Base-by-base conservation (phyloP, 805 yeast species). In the Blastobotrys muscicola region DNA sequence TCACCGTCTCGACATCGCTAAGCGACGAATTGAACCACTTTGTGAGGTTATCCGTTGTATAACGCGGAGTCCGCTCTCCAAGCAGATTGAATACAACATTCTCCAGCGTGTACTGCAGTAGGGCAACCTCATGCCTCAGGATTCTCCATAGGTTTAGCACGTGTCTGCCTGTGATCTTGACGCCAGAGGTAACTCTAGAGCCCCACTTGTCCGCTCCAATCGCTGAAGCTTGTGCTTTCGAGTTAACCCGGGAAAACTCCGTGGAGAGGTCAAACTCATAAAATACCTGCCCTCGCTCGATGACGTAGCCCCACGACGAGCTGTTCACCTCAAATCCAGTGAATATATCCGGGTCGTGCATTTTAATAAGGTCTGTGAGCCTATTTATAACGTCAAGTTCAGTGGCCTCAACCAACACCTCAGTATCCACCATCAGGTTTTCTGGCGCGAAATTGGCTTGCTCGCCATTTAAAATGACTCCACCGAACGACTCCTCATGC, bases 241-340 rank as follows among this genome's bases (percentile, higher is more conserved):
- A 8, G 15, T 23, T 16, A 0, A 80, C 80, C 44, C 95, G 64
- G 1, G 95, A 76, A 1, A 87, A 57, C 36, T 76, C 72, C 0
- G 69, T 65, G n/a, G 73, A 58, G 3, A 86, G 50, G 50, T 85
- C 82, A 9, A 71, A 61, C 2, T 72, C 74, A 53, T 69, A 69
- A 1, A 56, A 61, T 0, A 45, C 48, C 12, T 42, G 38, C 14
- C 39, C 39, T 5, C 98, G 60, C 42, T 84, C 92, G 20, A 84
- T 69, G 0, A 89, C 42, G 54, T 84, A 92, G 0, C 98, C 97
- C 97, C 97, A 90, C 0, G 97, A 85, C 0, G 74, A 54, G 0
- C 79, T 65, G 49, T 85, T 83, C 4, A 85, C 71, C 55, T 92
- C 98, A 58, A 74, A 92, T 0, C 97, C 97, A 0, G 85, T 71